A percentile compares a stretch with the other conserved stretches of the same genome.
Evolutionary conservation across 176 grass and related monocot genomes (phyloP).

Genomic region (Pontederia paniculata): DNA sequence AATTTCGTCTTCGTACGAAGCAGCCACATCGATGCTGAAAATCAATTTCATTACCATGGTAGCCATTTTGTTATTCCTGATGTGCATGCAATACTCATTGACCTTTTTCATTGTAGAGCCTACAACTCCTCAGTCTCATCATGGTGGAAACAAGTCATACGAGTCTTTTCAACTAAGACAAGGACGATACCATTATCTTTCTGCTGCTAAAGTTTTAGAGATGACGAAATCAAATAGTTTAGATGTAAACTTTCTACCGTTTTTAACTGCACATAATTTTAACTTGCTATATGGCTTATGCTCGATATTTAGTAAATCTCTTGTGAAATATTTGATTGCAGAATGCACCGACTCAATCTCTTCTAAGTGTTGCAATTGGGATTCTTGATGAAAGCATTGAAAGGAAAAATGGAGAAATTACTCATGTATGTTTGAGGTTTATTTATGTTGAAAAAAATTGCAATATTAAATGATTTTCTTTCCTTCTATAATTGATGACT

Average conservation of each 20-base stretch:
- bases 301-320: conserved; percentile 14
- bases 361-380: conserved; percentile 81
- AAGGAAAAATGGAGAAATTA: conserved; percentile 96
- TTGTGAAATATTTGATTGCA: conserved; percentile 11
- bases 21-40: too few relatives aligned
- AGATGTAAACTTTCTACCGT: conserved; percentile 61
- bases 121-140: conserved; percentile 8
- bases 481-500: not conserved
- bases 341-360: conserved; percentile 90
- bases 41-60: too few relatives aligned
- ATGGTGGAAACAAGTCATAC: conserved; percentile 55
- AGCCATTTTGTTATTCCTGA: too few relatives aligned
- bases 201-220: conserved; percentile 72
- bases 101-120: conserved; percentile 17
- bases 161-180: conserved; percentile 64
- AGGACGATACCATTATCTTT: conserved; percentile 65
- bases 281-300: conserved; percentile 13
- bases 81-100: conserved; percentile 10
- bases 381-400: conserved; percentile 98
- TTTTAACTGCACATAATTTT: not conserved
- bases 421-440: conserved; percentile 54
- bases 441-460: too few relatives aligned
- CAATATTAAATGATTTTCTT: not conserved
- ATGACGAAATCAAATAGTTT: conserved; percentile 89
- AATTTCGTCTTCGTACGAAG: too few relatives aligned